These are phyloP conservation scores for Beauveria pseudobassiana DNA, from an alignment of 2,329 filamentous ascomycete genomes.

Conservation along the genomic window DNA sequence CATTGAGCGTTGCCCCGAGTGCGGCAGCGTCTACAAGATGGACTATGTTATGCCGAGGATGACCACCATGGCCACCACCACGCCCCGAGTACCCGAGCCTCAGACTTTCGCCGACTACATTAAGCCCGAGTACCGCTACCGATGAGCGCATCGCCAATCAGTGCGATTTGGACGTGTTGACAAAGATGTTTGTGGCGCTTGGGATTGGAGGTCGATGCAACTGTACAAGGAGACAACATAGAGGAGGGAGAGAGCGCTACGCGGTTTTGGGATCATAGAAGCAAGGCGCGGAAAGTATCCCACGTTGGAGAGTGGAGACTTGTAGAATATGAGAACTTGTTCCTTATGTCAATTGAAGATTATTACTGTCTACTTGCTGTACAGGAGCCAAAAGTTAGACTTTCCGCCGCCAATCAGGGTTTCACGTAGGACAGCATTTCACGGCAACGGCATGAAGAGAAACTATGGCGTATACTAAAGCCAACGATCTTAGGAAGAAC, in stretches of 20 bases:
- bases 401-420: background rate
- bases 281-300: conserved; percentile 14
- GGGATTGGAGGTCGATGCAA: background rate
- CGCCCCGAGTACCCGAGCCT: conserved; percentile 64
- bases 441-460: background rate
- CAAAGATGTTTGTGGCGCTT: background rate
- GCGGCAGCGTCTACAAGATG: conserved; percentile 96
- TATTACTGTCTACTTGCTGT: conserved; percentile 14
- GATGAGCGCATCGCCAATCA: conserved; percentile 22
- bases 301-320: conserved; percentile 14
- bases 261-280: conserved; percentile 16
- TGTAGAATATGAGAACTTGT: conserved; percentile 35
- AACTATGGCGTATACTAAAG: too few species aligned
- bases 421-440: background rate
- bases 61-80: conserved; percentile 56
- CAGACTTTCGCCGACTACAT: conserved; percentile 97
- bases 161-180: background rate
- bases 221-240: conserved; percentile 7
- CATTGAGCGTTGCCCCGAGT: conserved; percentile 92
- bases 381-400: too few species aligned
- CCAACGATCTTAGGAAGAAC: background rate
- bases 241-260: background rate
- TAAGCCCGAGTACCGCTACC: conserved; percentile 88
- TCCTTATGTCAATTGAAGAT: conserved; percentile 29
- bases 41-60: conserved; percentile 79